These are phyloP conservation scores for Sporothrix pallida DNA, from an alignment of 2,329 filamentous ascomycete species.

Conservation along the genomic window DNA sequence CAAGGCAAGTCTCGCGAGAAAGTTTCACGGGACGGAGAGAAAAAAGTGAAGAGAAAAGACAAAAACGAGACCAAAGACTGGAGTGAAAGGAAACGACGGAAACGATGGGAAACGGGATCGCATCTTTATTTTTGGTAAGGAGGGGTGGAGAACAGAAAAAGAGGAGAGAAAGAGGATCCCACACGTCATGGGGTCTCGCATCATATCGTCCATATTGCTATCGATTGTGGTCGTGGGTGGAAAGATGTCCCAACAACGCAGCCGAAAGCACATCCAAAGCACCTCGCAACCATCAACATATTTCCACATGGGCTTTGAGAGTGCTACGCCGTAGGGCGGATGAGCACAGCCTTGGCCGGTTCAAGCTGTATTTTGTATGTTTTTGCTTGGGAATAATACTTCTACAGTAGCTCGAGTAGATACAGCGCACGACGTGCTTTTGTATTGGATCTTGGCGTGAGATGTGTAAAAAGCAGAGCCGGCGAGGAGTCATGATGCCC, in stretches of 20 bases:
- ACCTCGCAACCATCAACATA: not conserved
- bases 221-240: too few relatives aligned
- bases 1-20: not conserved
- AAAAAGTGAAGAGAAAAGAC: not conserved
- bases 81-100: not conserved
- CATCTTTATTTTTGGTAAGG: constrained; percentile 2
- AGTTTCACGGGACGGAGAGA: constrained; percentile 18
- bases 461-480: not conserved
- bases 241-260: not conserved
- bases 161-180: not conserved
- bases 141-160: constrained; percentile 3
- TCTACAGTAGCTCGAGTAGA: not conserved
- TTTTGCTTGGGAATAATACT: not conserved
- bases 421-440: not conserved
- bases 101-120: constrained; percentile 1
- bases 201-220: not conserved
- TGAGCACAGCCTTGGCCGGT: constrained; percentile 19
- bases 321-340: not conserved
- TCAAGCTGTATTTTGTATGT: not conserved
- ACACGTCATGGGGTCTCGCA: constrained; percentile 8
- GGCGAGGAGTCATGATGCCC: too few relatives aligned
- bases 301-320: not conserved
- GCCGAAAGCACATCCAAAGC: too few relatives aligned
- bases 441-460: constrained; percentile 13
- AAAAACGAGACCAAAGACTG: too few relatives aligned